Evolutionary conservation across 2,329 filamentous ascomycete genomes (phyloP), one percentile per base, ranked within the genome.

Genomic region (Fusarium continuum): DNA sequence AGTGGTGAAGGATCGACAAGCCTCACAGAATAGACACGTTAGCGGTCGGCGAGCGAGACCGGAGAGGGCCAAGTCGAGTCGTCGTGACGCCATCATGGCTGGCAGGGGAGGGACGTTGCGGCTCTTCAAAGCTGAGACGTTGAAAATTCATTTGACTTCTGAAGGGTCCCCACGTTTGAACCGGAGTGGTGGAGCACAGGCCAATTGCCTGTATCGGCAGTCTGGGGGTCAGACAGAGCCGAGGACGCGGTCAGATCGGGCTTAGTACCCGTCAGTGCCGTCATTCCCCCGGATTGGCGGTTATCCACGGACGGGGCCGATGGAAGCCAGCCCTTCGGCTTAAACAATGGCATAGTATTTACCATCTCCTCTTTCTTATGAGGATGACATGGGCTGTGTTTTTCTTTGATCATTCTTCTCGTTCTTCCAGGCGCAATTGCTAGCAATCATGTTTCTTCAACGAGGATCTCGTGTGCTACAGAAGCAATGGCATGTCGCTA

Each of bases 361-460:
- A 49, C 35, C 45, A 65, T 61, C 58, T 69, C 65, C 56, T 64
- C 58, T 60, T 66, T 53, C 52, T 53, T 62, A 50, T 61, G 52
- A 65, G 49, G 34, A 44, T 59, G 56, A 34, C 38, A 43, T 53
- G 51, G 51, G 54, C 47, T 46, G 54, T 63, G 61, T 38, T 43
- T 43, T 26, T 45, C 43, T 52, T 41, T 64, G 41, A 39, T 63
- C n/a, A 45, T 41, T 32, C 32, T 40, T 67, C 60, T 64, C 63
- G 54, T 63, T 31, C 48, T 58, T 43, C 34, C 64, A 61, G 51
- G 35, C 40, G 17, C 49, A 63, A 61, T 64, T 50, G 26, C 47
- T 52, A 59, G 40, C 36, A 29, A 66, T 36, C 41, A 88, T 88
- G 86, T 84, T 86, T 76, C 77, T 85, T 53, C 83, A 80, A 67